Evolutionary conservation across 2,329 filamentous ascomycete species (phyloP), one percentile per base, ranked within the genome.

Genomic region (Dryadomyces quercus-mongolicae): DNA sequence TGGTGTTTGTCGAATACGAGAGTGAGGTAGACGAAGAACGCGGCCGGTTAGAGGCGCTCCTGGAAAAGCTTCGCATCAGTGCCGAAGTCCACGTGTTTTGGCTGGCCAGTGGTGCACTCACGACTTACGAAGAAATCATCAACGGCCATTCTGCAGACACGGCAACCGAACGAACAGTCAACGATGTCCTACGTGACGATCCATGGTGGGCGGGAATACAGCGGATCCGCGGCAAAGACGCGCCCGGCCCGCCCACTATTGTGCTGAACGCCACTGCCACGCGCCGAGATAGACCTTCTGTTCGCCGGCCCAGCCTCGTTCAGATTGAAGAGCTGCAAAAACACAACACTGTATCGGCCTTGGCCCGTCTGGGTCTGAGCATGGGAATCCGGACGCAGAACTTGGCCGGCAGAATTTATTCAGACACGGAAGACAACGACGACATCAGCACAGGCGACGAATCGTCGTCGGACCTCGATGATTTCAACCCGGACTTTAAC

Each of bases 1-100:
- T 86, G 53, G 88, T 94, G 0, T 95, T 95, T 65, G 89, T 95
- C 20, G 89, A 95, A 63, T 94, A 94, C 60, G 88, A 93, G 64
- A 81, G 75, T 25, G 89, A 95, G 60, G 84, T 95, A 0, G 80
- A 85, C 43, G 86, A 94, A 66, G 89, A 95, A 66, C 74, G 80
- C 40, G 78, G 77, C 1, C 75, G 88, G 55, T 84, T 94, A 16
- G 80, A 80, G 56, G 80, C 84, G 1, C 72, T 95, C 2, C 73
- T 95, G 1, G 85, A 88, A 21, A 94, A 92, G 64, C 68, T 95
- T 9, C 77, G 89, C 16, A 95, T 95, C 49, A 80, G 90, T 57
- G 89, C 88, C 3, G 75, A 88, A 58, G 80, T 94, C 0, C 68
- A 85, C 15, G 89, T 94, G 1, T 90, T 91, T 62, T 93, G 86